Base-by-base conservation (phyloP, 2,329 filamentous ascomycete species). In the Emergomyces pasteurianus region DNA sequence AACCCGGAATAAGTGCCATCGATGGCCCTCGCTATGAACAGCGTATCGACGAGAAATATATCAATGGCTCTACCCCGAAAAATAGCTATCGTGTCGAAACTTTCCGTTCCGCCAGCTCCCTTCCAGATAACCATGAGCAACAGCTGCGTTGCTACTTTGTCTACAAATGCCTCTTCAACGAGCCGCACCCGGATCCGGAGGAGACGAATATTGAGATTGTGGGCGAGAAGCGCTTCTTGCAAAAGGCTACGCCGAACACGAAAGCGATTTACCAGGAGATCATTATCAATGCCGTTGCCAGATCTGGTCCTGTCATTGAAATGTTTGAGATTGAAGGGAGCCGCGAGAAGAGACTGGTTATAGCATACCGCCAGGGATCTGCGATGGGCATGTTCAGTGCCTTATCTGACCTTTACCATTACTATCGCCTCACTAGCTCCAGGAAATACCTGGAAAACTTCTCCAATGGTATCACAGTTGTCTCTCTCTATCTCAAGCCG, bases 371-470 rank as follows among this genome's bases (percentile, higher is more conserved):
- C 68, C 90, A 92, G 67, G 87, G 92, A 65, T 95, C 92, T 21
- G 94, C 94, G 36, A 83, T 90, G 67, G 94, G 94, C 65, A 80
- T 99, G 69, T 99, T 99, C 82, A 96, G 92, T 68, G 91, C 94
- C 34, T 79, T 99, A 68, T 95, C 90, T 65, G 92, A 97, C 74
- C 81, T 99, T 43, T 99, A 99, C 79, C 94, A 99, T 78, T 97
- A 96, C 83, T 99, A 99, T 72, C 92, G 94, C 50, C 83, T 97
- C 63, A 99, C 94, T 1, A 95, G 90, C 70, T 94, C 94, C 34
- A 84, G 94, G 68, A 99, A 99, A 79, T 99, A 99, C 71, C 89
- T 99, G 55, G 90, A 99, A 78, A 94, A 97, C 77, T 99, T 99
- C 81, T 94, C 92, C 71, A 99, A 99, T 75, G 94, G 94, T 64